A percentile compares a stretch with the other conserved stretches of the same genome.
These are phyloP conservation scores for Scutellaria barbata DNA, from an alignment of 257 asterid species.

Conservation along the genomic window DNA sequence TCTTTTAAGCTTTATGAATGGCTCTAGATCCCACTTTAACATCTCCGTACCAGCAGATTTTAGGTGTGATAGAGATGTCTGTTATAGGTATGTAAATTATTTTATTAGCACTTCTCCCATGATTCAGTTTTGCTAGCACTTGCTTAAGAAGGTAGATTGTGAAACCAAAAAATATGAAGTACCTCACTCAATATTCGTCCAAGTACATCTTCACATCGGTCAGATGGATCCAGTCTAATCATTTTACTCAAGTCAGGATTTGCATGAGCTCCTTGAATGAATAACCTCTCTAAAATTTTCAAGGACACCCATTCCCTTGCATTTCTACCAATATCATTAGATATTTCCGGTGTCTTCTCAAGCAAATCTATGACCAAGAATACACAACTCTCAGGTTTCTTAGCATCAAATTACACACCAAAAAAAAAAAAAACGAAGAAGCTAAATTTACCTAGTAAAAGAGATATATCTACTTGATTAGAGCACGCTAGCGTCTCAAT, in stretches of 20 bases:
- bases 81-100: constrained; percentile 20
- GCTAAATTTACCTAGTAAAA: constrained; percentile 51
- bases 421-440: not conserved
- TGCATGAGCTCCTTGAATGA: constrained; percentile 28
- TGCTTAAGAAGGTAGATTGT: not conserved
- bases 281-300: constrained; percentile 58
- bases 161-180: not conserved
- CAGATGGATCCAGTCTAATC: constrained; percentile 50
- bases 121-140: not conserved
- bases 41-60: constrained; percentile 45
- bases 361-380: constrained; percentile 51
- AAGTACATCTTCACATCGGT: constrained; percentile 55
- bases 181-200: constrained; percentile 48
- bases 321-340: constrained; percentile 50
- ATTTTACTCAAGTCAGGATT: constrained; percentile 29
- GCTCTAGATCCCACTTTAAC: constrained; percentile 58
- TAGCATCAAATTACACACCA: not conserved
- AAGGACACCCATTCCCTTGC: constrained; percentile 54
- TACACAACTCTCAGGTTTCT: not conserved
- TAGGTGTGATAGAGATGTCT: constrained; percentile 45
- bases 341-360: constrained; percentile 48
- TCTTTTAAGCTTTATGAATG: constrained; percentile 59
- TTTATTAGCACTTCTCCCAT: constrained; percentile 8
- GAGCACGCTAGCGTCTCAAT: constrained; percentile 59
- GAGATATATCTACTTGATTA: constrained; percentile 45